Conservation (phyloP, 148 eudicot species). For the Arbutus unedo region DNA sequence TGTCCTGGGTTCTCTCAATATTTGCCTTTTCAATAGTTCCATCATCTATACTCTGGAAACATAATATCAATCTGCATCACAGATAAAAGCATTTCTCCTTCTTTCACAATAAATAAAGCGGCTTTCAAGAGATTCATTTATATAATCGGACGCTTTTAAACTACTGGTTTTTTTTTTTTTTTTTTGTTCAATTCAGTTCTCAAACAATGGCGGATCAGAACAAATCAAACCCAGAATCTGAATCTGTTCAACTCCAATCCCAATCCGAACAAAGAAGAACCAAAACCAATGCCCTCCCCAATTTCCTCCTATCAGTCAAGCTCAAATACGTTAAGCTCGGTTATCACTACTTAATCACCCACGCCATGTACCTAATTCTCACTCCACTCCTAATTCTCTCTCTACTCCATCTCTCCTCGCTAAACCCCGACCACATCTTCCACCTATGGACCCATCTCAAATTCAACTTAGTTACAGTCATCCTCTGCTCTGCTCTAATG, state of each 20-base stretch:
- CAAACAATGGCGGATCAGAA: slow-evolving; percentile 23
- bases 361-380: slow-evolving; percentile 45
- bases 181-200: not conserved
- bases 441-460: slow-evolving; percentile 33
- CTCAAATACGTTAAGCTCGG: slow-evolving; percentile 58
- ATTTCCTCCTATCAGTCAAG: slow-evolving; percentile 35
- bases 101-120: too few relatives aligned
- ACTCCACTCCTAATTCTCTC: slow-evolving; percentile 25
- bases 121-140: too few relatives aligned
- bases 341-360: slow-evolving; percentile 44
- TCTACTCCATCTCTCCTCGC: slow-evolving; percentile 29
- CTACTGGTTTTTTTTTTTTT: too few relatives aligned
- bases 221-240: not conserved
- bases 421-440: slow-evolving; percentile 21
- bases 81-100: too few relatives aligned
- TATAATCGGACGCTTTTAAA: not conserved
- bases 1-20: not conserved
- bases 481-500: slow-evolving; percentile 35
- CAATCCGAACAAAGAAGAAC: not conserved
- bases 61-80: too few relatives aligned
- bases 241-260: slow-evolving; percentile 4
- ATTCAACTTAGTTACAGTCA: slow-evolving; percentile 39
- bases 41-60: not conserved
- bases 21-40: not conserved
- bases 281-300: slow-evolving; percentile 24